Base-by-base conservation (phyloP, 1,284 basidiomycete genomes). In the Caloboletus inedulis region DNA sequence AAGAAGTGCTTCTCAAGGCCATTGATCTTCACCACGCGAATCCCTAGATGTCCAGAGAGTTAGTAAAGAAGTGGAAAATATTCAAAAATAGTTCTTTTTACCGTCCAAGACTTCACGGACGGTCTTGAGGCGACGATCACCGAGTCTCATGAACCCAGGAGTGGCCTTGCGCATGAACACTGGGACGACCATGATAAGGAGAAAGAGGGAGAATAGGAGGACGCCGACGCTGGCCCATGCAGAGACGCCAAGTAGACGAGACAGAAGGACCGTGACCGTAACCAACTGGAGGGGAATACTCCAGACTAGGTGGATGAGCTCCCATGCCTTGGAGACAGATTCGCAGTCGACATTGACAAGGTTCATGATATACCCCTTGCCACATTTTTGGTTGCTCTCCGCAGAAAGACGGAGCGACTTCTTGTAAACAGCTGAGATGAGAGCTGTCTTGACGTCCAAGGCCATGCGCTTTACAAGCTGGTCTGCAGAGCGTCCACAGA, bases 101-200 rank as follows among this genome's bases (percentile, higher is more conserved):
- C 64, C 64, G 16, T 69, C 61, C 49, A 66, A 48, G 18, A 69
- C 46, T 41, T 66, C 64, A 36, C 66, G 63, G 29, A 69, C 56
- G 37, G 53, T 48, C 51, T 64, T 68, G 27, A 66, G 61, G 23
- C 64, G 66, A 18, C 50, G 53, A 30, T 66, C 64, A 50, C 64
- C 66, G 10, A 65, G 55, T 42, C 49, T 57, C 62, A 68, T 57
- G 48, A 66, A 69, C 51, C 52, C 48, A 12, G 64, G 64, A 33
- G 63, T 63, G 12, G 64, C 66, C 33, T 55, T 67, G 50, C 63
- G 63, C 66, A 66, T 68, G 53, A 66, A 65, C 29, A 67, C 39
- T 3, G 64, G 64, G 14, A 66, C 63, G 12, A 69, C 63, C 63
- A 67, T 65, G 14, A 66, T 56, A 31, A 66, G 57, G 29, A 65